Evolutionary conservation across 2,329 filamentous ascomycete genomes (phyloP), one percentile per base, ranked within the genome.

Genomic region (Fusarium concolor): DNA sequence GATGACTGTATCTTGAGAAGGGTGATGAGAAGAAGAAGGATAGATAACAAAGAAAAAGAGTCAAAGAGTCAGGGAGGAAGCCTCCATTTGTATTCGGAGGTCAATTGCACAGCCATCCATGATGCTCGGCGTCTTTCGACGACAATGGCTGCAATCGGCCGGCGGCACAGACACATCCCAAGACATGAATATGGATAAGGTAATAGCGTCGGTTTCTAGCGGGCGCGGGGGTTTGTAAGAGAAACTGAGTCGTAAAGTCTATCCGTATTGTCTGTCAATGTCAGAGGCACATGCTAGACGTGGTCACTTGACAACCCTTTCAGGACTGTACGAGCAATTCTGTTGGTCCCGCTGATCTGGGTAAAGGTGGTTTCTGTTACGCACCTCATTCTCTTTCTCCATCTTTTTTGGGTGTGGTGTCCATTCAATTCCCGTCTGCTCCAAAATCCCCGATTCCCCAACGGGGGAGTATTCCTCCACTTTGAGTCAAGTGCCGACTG

Each of bases 121-220:
- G 57, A 56, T 54, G 3, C 60, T 64, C 51, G 51, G 54, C 59
- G 24, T 59, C 61, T 59, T 39, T 57, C 17, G 29, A 54, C 46
- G 66, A 49, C 56, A n/a, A 68, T 66, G 67, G 69, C 64, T 73
- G 71, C 71, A 71, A 71, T 67, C 69, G 71, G 71, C 71, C 71
- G 71, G 62, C 70, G 70, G 67, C 67, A 62, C 31, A 61, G 38
- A 46, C 41, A 28, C 43, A 51, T 11, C 28, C 50, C 59, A 54
- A 54, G 65, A 53, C 56, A 37, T 50, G 67, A 68, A 70, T 56
- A 65, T 42, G 59, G 52, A 71, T 70, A 67, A 68, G 64, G 67
- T 70, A 71, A 71, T 71, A 71, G 68, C 68, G 68, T 70, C 62
- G 56, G 60, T 26, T 39, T 58, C 52, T 55, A 46, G 44, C 51